Evolutionary conservation across 2,329 filamentous ascomycete genomes (phyloP).

Genomic region (Colletotrichum sp.): DNA sequence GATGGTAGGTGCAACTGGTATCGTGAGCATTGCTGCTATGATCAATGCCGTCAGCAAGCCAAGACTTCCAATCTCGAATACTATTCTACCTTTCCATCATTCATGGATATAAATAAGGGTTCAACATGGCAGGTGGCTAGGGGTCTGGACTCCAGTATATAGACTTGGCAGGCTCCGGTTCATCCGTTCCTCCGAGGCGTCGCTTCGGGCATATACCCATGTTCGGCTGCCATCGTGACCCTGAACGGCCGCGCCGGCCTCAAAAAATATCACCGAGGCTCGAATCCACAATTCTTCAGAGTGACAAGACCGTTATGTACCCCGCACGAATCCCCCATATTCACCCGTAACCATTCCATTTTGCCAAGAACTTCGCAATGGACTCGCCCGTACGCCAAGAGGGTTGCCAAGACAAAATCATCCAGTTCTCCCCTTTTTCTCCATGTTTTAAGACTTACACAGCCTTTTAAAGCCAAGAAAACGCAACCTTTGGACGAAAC

Average conservation of each 20-base stretch:
- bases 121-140: background rate
- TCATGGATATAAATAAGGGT: background rate
- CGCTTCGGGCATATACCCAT: background rate
- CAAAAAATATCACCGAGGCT: background rate
- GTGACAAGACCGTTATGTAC: background rate
- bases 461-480: constrained; percentile 3
- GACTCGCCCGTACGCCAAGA: background rate
- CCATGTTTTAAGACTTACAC: background rate
- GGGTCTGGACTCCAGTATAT: background rate
- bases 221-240: background rate
- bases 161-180: background rate
- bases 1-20: background rate
- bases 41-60: background rate
- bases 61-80: background rate
- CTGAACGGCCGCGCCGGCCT: background rate
- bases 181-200: background rate
- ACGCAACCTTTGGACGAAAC: constrained; percentile 2
- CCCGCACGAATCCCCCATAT: constrained; percentile 7
- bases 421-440: background rate
- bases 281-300: background rate
- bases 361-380: background rate
- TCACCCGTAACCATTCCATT: background rate
- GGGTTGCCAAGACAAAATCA: background rate
- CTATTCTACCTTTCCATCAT: background rate
- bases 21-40: background rate